Evolutionary conservation across 257 asterid genomes (phyloP), one percentile per base, ranked within the genome.

Genomic region (Solanum pimpinellifolium): DNA sequence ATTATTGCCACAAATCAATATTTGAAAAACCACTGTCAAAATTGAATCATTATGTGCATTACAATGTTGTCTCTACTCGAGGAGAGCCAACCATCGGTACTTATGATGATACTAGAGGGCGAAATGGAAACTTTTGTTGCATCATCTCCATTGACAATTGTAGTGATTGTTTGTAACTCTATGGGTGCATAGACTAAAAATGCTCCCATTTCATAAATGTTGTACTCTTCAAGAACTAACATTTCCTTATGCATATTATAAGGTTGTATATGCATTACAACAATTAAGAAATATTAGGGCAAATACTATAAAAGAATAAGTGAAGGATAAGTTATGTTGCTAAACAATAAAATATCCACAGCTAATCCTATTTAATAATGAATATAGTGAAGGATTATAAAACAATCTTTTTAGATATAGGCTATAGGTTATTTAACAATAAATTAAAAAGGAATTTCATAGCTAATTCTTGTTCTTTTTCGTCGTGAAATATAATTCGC

Each of bases 51-150:
- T 11, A 1, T 88, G 41, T 60, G 33, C 59, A 27, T 42, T 69
- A 7, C 25, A 21, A 37, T 85, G 12, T 3, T 10, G 21, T 82
- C 81, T 41, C 60, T 65, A 13, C 46, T 12, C 2, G 41, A 29
- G 15, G 65, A 23, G 6, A 16, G 49, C 4, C 92, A 90, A 13
- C 94, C 95, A 25, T 93, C 96, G 1, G 90, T 68, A 10, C 98
- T 93, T 86, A 95, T 93, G 29, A 93, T 65, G 20, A 90, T 92
- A 7, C 98, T 97, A 0, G 95, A 94, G 21, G 98, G 99, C 2
- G 92, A 94, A 83, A 94, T 90, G 1, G 94, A 88, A 66, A 90
- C 69, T n/a, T 52, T 85, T 25, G 27, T 39, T 0, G 88, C 80
- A 83, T 92, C 95, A 14, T 77, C 94, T 5, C 96, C 94, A 41